Evolutionary conservation across 306 rosid species (phyloP).

Genomic region (Mimosa pudica): DNA sequence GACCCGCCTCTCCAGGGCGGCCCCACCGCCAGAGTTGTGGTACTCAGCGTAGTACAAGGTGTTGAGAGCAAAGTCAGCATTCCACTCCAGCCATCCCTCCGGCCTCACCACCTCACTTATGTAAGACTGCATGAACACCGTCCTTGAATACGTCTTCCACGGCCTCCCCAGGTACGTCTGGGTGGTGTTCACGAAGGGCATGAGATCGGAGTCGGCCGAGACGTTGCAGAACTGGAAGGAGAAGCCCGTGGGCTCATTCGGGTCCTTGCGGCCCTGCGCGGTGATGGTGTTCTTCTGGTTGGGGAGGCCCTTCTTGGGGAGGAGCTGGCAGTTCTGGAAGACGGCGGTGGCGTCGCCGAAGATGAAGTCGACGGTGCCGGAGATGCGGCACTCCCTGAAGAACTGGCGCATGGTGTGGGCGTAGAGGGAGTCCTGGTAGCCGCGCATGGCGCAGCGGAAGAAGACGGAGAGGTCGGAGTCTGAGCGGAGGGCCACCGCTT

Average conservation of each 20-base stretch:
- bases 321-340: conserved; percentile 66
- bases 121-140: conserved; percentile 57
- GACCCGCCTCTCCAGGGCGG: conserved; percentile 40
- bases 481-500: conserved; percentile 74
- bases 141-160: conserved; percentile 60
- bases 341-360: conserved; percentile 65
- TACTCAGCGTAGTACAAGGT: conserved; percentile 65
- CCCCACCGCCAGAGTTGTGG: conserved; percentile 60
- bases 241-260: conserved; percentile 54
- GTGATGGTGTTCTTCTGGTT: conserved; percentile 72
- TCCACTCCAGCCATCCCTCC: conserved; percentile 82
- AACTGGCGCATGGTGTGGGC: conserved; percentile 75
- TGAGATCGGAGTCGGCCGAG: conserved; percentile 52
- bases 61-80: conserved; percentile 43
- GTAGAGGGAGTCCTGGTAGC: conserved; percentile 70
- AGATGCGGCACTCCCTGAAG: conserved; percentile 65
- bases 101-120: conserved; percentile 55
- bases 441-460: conserved; percentile 54
- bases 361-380: conserved; percentile 75
- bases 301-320: conserved; percentile 50
- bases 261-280: conserved; percentile 57
- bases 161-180: conserved; percentile 71
- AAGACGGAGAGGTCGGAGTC: conserved; percentile 69
- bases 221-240: conserved; percentile 76
- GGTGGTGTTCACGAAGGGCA: conserved; percentile 31